Percentiles rank a stretch among this genome's conserved stretches.
Conservation (phyloP, 805 yeast species). For the Candida ipomoeae region DNA sequence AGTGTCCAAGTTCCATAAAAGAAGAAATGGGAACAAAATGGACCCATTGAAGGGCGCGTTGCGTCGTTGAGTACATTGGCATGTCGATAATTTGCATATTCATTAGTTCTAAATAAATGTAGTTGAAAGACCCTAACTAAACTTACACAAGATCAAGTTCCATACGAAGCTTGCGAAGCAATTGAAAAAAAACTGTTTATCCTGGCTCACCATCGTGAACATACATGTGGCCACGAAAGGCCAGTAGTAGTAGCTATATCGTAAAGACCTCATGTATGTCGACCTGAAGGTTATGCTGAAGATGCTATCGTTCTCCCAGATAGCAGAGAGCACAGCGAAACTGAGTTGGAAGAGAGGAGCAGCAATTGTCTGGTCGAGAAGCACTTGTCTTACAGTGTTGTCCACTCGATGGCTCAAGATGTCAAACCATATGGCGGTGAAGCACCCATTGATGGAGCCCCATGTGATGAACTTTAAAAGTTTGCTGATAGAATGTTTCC, state of each 20-base stretch:
- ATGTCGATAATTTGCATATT: slow-evolving; percentile 17
- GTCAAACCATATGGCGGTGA: slow-evolving; percentile 55
- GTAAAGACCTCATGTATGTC: slow-evolving; percentile 45
- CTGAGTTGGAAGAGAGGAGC: slow-evolving; percentile 51
- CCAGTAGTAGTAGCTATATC: slow-evolving; percentile 55
- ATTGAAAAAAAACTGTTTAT: slow-evolving; percentile 54
- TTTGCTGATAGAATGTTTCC: slow-evolving; percentile 28
- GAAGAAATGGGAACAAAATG: slow-evolving; percentile 39
- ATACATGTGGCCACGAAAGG: slow-evolving; percentile 51
- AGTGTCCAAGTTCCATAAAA: slow-evolving; percentile 41
- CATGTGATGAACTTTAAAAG: slow-evolving; percentile 49
- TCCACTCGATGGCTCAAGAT: slow-evolving; percentile 37
- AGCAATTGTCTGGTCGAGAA: slow-evolving; percentile 54
- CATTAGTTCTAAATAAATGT: slow-evolving; percentile 1
- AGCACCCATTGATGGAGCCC: slow-evolving; percentile 58
- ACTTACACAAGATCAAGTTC: slow-evolving; percentile 42
- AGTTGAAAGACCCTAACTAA: slow-evolving; percentile 4
- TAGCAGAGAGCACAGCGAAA: slow-evolving; percentile 44
- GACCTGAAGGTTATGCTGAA: slow-evolving; percentile 14
- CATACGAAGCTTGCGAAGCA: slow-evolving; percentile 55
- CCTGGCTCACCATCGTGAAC: slow-evolving; percentile 46
- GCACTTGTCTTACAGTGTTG: slow-evolving; percentile 34
- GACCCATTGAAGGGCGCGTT: slow-evolving; percentile 59
- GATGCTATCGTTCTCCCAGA: slow-evolving; percentile 51
- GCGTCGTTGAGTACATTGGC: slow-evolving; percentile 5